Conservation (phyloP, 202 grass and related monocot species). For the Zoysia matrella region DNA sequence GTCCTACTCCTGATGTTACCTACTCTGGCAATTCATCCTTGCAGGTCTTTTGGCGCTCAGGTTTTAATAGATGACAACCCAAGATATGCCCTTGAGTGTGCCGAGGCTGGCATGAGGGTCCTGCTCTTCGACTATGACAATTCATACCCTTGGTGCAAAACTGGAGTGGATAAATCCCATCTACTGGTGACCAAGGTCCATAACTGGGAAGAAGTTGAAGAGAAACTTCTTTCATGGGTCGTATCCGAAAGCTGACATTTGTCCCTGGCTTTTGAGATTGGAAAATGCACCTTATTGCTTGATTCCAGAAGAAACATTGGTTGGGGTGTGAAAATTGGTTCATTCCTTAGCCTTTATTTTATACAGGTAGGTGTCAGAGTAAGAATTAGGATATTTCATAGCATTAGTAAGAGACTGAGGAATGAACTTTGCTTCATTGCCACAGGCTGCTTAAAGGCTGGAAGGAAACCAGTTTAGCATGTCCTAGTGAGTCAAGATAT, state of each 20-base stretch:
- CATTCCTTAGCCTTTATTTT: conserved; percentile 7
- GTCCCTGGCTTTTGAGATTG: not conserved
- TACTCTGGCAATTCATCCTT: not conserved
- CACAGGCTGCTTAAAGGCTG: conserved; percentile 6
- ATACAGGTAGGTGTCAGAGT: conserved; percentile 22
- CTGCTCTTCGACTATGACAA: conserved; percentile 70
- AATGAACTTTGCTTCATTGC: conserved; percentile 16
- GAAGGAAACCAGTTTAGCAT: conserved; percentile 2
- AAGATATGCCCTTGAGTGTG: no score
- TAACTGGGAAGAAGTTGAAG: no score
- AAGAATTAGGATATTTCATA: conserved; percentile 12
- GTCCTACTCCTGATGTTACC: conserved; percentile 5
- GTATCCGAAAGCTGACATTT: conserved; percentile 62
- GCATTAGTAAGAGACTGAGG: not conserved
- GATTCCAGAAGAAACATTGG: conserved; percentile 25
- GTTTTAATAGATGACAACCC: conserved; percentile 93
- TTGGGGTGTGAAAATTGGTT: not conserved
- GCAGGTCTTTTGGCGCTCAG: conserved; percentile 84
- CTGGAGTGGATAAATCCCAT: conserved; percentile 70
- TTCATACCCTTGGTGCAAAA: conserved; percentile 94
- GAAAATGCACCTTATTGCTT: not conserved
- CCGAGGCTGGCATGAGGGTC: no score
- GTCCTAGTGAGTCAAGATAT: not conserved
- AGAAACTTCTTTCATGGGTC: no score
- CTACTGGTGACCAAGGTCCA: conserved; percentile 61